Evolutionary conservation across 345 rosid species (phyloP), one percentile per base, ranked within the genome.

Genomic region (Citrus inodora): DNA sequence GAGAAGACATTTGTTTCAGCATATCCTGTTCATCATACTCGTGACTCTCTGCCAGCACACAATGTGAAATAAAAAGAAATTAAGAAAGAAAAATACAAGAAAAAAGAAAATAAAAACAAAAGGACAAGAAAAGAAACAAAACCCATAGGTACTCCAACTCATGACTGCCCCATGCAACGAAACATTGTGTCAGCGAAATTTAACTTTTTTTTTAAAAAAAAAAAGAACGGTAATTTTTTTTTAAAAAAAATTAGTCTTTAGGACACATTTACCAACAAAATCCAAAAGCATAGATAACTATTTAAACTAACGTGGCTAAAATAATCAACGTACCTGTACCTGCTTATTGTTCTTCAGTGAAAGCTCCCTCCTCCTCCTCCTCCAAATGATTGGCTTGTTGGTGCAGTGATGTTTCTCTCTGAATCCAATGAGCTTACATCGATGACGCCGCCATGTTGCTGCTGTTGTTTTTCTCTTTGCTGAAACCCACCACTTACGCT

Each of bases 141-240:
- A 80, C 73, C 85, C 82, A 71, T 76, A 24, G 58, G 82, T 79
- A 79, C 74, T 64, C 80, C 85, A 79, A 68, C 78, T 82, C 84
- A 75, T 64, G 73, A 63, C 82, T 82, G 78, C 76, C 87, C 82
- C 86, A 83, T 84, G 85, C 81, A 79, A 82, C 85, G 76, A 78
- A 84, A 86, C 80, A 90, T 60, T 78, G 76, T 87, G 91, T 80
- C 90, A 85, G 88, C 77, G 61, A 87, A 79, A 80, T 25, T n/a
- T 13, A 24, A 25, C 25, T 46, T n/a, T 24, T 21, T 38, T 38
- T 33, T 5, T 0, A 0, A 17, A n/a, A 4, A 10, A 55, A 10
- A 55, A 6, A 16, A 56, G 74, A 28, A 81, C 61, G 40, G 62
- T 71, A 24, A 74, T 2, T 76, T 73, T 27, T n/a, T 24, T 21